Percentiles rank a stretch among this genome's conserved stretches.
phyloP scores from a whole-genome alignment of 148 eudicot species.

The Suaeda aralocaspica region DNA sequence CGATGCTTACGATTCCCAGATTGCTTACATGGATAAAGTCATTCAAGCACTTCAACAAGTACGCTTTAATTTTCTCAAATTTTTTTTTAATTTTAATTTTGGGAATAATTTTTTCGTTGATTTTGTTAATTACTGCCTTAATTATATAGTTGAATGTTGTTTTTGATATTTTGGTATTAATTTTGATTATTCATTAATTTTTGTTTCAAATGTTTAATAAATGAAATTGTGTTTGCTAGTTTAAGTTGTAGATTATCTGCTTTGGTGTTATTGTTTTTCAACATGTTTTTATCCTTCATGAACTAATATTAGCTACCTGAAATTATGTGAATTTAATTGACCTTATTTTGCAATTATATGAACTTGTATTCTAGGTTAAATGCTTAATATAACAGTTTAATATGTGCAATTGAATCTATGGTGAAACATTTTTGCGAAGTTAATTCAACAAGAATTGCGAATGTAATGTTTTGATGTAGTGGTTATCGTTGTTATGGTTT shows the following conservation, averaged over 20 bases:
- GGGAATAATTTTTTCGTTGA: background rate
- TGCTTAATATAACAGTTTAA: no score
- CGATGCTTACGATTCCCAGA: constrained; percentile 93
- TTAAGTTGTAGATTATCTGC: background rate
- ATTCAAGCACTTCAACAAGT: constrained; percentile 90
- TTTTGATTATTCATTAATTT: background rate
- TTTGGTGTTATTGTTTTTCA: background rate
- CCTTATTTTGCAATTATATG: no score
- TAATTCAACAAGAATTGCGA: background rate
- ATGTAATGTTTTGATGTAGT: background rate
- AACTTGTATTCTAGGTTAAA: no score
- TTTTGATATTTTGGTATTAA: background rate
- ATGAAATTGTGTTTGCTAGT: background rate
- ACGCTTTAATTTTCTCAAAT: background rate
- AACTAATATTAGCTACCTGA: no score
- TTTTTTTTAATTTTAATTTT: background rate
- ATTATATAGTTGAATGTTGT: background rate
- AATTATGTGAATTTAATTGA: no score
- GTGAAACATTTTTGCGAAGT: background rate
- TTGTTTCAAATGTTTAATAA: background rate
- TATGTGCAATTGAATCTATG: background rate
- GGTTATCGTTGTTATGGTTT: background rate
- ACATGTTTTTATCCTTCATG: background rate
- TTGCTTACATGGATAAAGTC: constrained; percentile 91
- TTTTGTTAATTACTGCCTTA: background rate